Conservation (phyloP, 768 basidiomycete genomes). For the Botryobasidium botryosum region DNA sequence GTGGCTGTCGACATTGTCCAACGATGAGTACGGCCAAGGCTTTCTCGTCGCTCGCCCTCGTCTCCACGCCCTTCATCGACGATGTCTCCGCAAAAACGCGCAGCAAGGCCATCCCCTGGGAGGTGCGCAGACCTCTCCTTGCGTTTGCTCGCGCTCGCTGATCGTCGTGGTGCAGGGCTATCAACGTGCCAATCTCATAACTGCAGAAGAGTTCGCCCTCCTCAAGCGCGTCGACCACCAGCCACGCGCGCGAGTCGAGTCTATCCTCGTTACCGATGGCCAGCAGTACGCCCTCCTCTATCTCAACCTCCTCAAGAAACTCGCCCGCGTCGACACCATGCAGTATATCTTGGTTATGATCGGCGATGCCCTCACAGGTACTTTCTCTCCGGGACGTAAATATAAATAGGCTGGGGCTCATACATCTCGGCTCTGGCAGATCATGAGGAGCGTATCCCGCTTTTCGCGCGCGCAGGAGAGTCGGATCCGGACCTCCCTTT, state of each 20-base stretch:
- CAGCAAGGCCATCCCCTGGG: slow-evolving; percentile 89
- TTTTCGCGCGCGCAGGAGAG: slow-evolving; percentile 47
- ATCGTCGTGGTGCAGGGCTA: slow-evolving; percentile 45
- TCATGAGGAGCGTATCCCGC: slow-evolving; percentile 70
- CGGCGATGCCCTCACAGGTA: slow-evolving; percentile 73
- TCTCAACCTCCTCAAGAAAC: slow-evolving; percentile 73
- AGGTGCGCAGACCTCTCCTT: slow-evolving; percentile 34
- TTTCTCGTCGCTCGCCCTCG: slow-evolving; percentile 55
- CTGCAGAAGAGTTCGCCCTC: slow-evolving; percentile 66
- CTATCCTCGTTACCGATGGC: slow-evolving; percentile 67
- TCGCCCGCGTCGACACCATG: slow-evolving; percentile 73
- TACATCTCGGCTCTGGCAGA: slow-evolving; percentile 27
- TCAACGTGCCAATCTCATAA: slow-evolving; percentile 82
- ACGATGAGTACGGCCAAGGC: not conserved
- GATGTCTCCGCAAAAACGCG: slow-evolving; percentile 77
- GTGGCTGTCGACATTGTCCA: not conserved
- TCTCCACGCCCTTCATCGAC: slow-evolving; percentile 71
- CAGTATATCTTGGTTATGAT: slow-evolving; percentile 75
- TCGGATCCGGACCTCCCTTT: slow-evolving; percentile 70
- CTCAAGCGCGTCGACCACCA: slow-evolving; percentile 87
- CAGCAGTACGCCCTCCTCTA: slow-evolving; percentile 74
- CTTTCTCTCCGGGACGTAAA: slow-evolving; percentile 14
- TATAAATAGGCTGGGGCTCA: not conserved
- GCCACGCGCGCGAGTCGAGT: slow-evolving; percentile 52
- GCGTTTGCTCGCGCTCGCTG: not conserved